Conservation (phyloP, 2,329 filamentous ascomycete genomes). For the Ophiosphaerella narmari region DNA sequence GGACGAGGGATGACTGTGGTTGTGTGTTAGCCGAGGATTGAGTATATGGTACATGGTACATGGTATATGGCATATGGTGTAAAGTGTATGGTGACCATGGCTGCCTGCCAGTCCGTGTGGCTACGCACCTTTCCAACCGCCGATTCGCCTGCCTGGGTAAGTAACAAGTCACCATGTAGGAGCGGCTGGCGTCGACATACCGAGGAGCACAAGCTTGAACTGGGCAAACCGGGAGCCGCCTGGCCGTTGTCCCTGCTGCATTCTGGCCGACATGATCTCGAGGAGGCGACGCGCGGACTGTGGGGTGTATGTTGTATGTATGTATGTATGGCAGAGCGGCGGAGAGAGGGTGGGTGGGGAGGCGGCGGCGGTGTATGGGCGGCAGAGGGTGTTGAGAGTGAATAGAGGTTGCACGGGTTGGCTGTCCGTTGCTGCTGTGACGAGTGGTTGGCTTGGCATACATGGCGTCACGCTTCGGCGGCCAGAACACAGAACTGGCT, state of each 20-base stretch:
- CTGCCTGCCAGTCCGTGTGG: slow-evolving; percentile 19
- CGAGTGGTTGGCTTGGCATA: not conserved
- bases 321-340: no score
- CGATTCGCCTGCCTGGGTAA: slow-evolving; percentile 77
- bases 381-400: not conserved
- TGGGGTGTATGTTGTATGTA: slow-evolving; percentile 5
- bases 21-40: slow-evolving; percentile 28
- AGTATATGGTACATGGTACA: slow-evolving; percentile 20
- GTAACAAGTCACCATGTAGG: slow-evolving; percentile 2
- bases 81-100: not conserved
- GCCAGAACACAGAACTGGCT: not conserved
- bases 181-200: slow-evolving; percentile 58
- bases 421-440: not conserved
- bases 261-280: slow-evolving; percentile 78
- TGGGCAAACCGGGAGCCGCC: slow-evolving; percentile 84
- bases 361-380: slow-evolving; percentile 1
- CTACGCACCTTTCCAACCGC: slow-evolving; percentile 89
- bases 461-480: not conserved
- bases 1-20: slow-evolving; percentile 86
- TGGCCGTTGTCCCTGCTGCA: slow-evolving; percentile 70
- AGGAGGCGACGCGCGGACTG: slow-evolving; percentile 26
- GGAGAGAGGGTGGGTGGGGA: slow-evolving; percentile 1
- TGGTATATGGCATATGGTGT: slow-evolving; percentile 18
- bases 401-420: not conserved
- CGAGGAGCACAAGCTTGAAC: slow-evolving; percentile 97